A percentile compares a stretch with the other conserved stretches of the same genome.
These are phyloP conservation scores for Nemania sp. DNA, from an alignment of 2,329 filamentous ascomycete species.

Conservation along the genomic window DNA sequence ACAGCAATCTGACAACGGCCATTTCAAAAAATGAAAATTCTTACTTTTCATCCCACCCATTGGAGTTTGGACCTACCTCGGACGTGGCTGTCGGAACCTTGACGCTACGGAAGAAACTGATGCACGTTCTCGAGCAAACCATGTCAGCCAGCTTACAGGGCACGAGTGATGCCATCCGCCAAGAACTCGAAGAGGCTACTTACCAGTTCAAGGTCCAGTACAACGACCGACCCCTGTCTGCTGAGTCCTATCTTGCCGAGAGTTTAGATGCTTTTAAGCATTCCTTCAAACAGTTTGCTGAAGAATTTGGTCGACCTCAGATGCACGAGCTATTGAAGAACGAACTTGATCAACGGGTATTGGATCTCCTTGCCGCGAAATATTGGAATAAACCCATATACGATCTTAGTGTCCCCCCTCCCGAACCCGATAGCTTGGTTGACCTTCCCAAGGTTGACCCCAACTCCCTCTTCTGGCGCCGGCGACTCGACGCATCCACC, in stretches of 20 bases:
- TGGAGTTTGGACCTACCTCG: constrained; percentile 75
- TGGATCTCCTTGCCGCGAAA: constrained; percentile 87
- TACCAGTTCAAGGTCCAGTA: constrained; percentile 99
- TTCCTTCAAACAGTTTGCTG: constrained; percentile 91
- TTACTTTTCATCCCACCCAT: constrained; percentile 82
- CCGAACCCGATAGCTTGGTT: constrained; percentile 72
- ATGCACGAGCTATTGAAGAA: constrained; percentile 88
- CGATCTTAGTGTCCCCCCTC: constrained; percentile 70
- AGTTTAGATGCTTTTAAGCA: constrained; percentile 97
- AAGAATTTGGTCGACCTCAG: constrained; percentile 85
- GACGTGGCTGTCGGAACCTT: constrained; percentile 80
- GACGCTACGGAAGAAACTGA: constrained; percentile 90
- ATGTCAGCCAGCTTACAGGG: constrained; percentile 92
- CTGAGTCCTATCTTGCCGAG: constrained; percentile 95
- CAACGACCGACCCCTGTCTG: constrained; percentile 91
- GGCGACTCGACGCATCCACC: constrained; percentile 90
- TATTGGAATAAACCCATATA: constrained; percentile 97
- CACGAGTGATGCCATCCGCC: constrained; percentile 89
- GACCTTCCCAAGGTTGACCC: constrained; percentile 85
- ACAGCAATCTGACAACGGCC: constrained; percentile 75
- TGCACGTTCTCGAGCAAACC: constrained; percentile 94
- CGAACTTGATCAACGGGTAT: constrained; percentile 90
- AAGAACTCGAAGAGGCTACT: constrained; percentile 93
- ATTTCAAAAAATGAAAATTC: constrained; percentile 88
- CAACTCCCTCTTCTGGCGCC: constrained; percentile 86